These are phyloP conservation scores for Hortiboletus flavorubellus DNA, from an alignment of 768 basidiomycete species.

Conservation along the genomic window DNA sequence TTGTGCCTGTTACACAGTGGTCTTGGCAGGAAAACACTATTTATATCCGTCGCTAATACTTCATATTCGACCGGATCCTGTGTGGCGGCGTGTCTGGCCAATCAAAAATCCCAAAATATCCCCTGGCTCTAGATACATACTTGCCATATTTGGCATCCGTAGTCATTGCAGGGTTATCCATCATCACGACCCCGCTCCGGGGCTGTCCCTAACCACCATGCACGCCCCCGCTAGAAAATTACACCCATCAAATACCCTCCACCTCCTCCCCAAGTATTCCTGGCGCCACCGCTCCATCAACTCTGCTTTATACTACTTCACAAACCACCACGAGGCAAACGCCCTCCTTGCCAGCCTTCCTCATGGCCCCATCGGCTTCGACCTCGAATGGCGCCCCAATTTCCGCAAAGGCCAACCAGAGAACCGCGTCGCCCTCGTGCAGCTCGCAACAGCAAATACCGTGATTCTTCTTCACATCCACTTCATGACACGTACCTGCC, in stretches of 20 bases:
- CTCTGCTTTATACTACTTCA: conserved; percentile 30
- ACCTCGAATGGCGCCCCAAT: conserved; percentile 77
- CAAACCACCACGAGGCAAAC: conserved; percentile 32
- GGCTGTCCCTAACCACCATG: conserved; percentile 9
- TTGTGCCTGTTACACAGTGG: conserved; percentile 30
- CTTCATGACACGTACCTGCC: conserved; percentile 45
- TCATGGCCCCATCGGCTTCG: conserved; percentile 52
- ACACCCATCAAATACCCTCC: not conserved
- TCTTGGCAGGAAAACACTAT: conserved; percentile 32
- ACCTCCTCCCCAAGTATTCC: conserved; percentile 17
- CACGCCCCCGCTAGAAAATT: not conserved
- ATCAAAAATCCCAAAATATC: conserved; percentile 20
- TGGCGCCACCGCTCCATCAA: conserved; percentile 15
- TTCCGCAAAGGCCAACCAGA: conserved; percentile 49
- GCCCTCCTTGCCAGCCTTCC: conserved; percentile 17
- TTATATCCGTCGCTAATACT: conserved; percentile 24
- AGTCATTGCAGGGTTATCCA: conserved; percentile 2
- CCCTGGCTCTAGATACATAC: not conserved
- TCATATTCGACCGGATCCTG: conserved; percentile 24
- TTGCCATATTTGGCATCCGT: conserved; percentile 15
- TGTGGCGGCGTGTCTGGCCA: conserved; percentile 18
- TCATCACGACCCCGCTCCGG: not conserved
- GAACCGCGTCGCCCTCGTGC: conserved; percentile 72
- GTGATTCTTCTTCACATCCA: conserved; percentile 66
- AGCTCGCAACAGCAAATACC: conserved; percentile 55